These are phyloP conservation scores for Eimeria brunetti DNA, from an alignment of 169 alveolate genomes.

Conservation along the genomic window DNA sequence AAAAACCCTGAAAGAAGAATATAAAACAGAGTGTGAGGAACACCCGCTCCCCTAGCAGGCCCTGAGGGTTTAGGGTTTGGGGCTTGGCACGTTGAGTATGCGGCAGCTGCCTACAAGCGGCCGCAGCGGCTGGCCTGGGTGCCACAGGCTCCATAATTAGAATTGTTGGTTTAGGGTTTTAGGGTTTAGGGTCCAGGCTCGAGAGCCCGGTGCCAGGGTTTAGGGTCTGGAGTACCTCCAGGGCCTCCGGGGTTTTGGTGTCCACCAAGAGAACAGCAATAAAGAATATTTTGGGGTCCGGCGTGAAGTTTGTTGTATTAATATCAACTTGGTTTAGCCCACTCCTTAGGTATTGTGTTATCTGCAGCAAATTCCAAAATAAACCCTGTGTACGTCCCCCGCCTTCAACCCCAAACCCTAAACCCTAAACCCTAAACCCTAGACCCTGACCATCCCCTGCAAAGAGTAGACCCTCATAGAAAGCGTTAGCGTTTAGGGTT, in stretches of 20 bases:
- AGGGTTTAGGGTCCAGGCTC: background rate
- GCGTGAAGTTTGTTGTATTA: conserved; percentile 13
- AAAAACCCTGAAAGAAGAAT: background rate
- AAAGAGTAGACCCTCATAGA: background rate
- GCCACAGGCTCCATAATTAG: background rate
- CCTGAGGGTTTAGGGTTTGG: background rate
- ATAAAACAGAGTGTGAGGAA: background rate
- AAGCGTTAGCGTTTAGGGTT: background rate
- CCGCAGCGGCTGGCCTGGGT: background rate
- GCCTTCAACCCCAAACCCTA: background rate
- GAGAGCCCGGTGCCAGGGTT: too few species aligned
- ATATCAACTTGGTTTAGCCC: conserved; percentile 1
- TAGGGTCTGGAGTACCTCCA: conserved; percentile 9
- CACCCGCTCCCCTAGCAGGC: background rate
- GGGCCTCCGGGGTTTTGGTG: conserved; percentile 85
- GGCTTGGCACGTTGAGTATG: background rate
- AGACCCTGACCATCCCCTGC: background rate
- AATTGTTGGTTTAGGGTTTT: background rate
- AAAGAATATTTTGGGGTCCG: background rate
- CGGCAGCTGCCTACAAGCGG: background rate
- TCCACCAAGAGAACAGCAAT: conserved; percentile 85
- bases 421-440: conserved; percentile 8
- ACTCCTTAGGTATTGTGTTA: background rate
- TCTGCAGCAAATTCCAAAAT: background rate
- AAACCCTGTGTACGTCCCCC: too few species aligned